Base-by-base conservation (phyloP, 768 basidiomycete genomes). In the Serendipita sp. region DNA sequence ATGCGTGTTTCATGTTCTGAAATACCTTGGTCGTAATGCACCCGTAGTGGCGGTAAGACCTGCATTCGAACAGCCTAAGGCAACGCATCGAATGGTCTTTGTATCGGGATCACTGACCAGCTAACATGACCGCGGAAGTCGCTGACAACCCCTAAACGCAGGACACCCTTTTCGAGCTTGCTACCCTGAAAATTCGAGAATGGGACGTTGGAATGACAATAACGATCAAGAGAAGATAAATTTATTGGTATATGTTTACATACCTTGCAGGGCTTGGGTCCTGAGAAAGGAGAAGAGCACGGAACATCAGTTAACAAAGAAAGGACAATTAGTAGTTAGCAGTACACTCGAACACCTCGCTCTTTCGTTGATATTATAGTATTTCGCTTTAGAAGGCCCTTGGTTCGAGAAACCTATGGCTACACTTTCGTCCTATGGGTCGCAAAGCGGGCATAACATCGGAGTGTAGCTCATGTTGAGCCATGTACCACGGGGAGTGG, bases 21-120 rank as follows among this genome's bases (percentile, higher is more conserved):
- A 95, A 67, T 56, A 92, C 81, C 68, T 79, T 82, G 20, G 76
- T 45, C 0, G 90, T 91, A 4, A 80, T 78, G 70, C 92, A 94
- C 20, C 91, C 91, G 90, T 90, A 95, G 69, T 95, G 92, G 65
- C 90, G 82, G 89, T 89, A 95, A 34, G 77, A 71, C 69, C 88
- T 90, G 51, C 14, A 2, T 38, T 38, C 1, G 14, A 38, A 28
- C 60, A n/a, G 34, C 51, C 42, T 66, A 2, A 26, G 3, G 13
- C 38, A 24, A 41, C 42, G 26, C n/a, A 30, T 60, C 22, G 50
- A 51, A 53, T 30, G 45, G n/a, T 7, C 14, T 11, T 26, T 45
- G 62, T 22, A 17, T 24, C 45, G 31, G 44, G 51, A 64, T 62
- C 60, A 74, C 76, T 67, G 71, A 88, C 88, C 86, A 88, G 67